Base-by-base conservation (phyloP, 225 moss, liverwort and hornwort genomes). In the Sphagnum contortum region DNA sequence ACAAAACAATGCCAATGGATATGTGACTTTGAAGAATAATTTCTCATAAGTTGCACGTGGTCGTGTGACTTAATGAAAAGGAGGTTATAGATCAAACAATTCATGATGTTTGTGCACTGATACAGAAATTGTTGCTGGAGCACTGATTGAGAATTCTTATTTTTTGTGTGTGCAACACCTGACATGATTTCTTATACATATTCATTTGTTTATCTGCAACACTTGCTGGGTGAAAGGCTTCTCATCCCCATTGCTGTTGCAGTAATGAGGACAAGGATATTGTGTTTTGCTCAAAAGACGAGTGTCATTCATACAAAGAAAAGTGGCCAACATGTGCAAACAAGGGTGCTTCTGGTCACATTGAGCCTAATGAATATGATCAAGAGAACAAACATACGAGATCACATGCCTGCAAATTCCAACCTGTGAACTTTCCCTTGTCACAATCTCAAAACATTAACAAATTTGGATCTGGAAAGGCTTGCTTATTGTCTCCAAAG, bases 241-340 rank as follows among this genome's bases (percentile, higher is more conserved):
- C 61, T 61, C 47, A 45, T 45, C 10, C 3, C 29, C 29, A 61
- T 73, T 65, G 58, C 66, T 45, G 74, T 59, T 59, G 66, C 84
- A 89, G 85, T 78, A 81, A 77, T 57, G 80, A 80, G 57, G 89
- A 88, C 65, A 84, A 82, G 48, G 88, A 82, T 48, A 76, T 74
- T n/a, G 12, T 86, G 44, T 79, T 79, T 70, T 82, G 84, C 79
- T 74, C 77, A 47, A 68, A 73, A 44, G 86, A 88, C 51, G 77
- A 87, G 68, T 75, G 66, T 56, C 64, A 63, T 48, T 66, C 76
- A 55, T 68, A 69, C 47, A 81, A 85, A 77, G 74, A 76, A 46
- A 65, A 72, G 66, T 74, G 82, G 71, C 59, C 56, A 57, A 52
- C 74, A 48, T 69, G 74, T 62, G 47, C 49, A 47, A 58, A 52